Base-by-base conservation (phyloP, 208 protist species). In the Blechomonas ayalai region DNA sequence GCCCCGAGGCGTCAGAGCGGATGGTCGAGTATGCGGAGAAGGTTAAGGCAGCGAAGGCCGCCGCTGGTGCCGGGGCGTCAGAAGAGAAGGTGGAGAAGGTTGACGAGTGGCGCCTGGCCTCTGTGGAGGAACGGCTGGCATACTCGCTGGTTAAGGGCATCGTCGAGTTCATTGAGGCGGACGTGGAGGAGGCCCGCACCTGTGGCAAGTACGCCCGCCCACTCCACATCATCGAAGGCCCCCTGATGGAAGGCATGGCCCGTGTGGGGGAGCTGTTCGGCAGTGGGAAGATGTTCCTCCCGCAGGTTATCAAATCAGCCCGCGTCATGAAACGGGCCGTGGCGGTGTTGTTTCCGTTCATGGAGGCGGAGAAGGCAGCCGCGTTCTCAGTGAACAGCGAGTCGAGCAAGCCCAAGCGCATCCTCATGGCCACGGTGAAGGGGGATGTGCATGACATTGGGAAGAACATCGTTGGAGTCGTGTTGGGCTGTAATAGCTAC, bases 361-460 rank as follows among this genome's bases (percentile, higher is more conserved):
- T 98, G 82, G 94, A 98, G 62, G 67, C 63, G 27, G 91, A 97
- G 52, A 95, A 85, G 69, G 66, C 41, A 18, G 75, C 60, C 10
- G 35, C 44, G 12, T 31, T 40, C 39, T 28, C 19, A 12, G 16
- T 16, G 16, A 35, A 34, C 13, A 53, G 61, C 27, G 13, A 26
- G 16, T n/a, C 27, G 18, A 26, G 29, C 10, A 47, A 49, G 28
- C 44, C 67, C 25, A 76, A 76, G 57, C 77, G 62, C 0, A 52
- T 98, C 16, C 35, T 98, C 0, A 75, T 98, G 49, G 95, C 96
- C 2, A 98, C 96, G 3, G 96, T 98, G 20, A 98, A 98, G 69
- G 96, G 96, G 43, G 96, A 98, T 59, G 96, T 98, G 16, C 96
- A 98, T 64, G 96, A 98, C 57, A 98, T 98, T 47, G 96, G 96